phyloP scores from a whole-genome alignment of 2,329 filamentous ascomycete genomes.

The Harringtonia lauricola region DNA sequence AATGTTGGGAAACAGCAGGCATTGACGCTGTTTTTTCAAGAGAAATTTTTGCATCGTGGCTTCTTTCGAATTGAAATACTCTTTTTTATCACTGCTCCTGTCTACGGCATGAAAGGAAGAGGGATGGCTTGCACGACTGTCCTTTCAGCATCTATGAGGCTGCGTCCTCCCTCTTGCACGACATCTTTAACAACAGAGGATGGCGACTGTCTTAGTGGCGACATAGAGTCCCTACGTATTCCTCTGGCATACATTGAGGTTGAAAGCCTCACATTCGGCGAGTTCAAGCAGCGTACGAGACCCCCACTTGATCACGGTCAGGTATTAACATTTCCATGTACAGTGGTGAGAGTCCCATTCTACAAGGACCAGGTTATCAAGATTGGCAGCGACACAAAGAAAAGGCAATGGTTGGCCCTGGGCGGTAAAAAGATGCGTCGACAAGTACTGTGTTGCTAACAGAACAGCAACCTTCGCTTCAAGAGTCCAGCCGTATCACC shows the following conservation, averaged over 20 bases:
- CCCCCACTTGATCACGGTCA: neutral
- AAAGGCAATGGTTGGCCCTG: constrained; percentile 10
- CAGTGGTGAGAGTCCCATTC: constrained; percentile 10
- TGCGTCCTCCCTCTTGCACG: too few relatives aligned
- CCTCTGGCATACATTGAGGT: constrained; percentile 4
- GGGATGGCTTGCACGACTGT: neutral
- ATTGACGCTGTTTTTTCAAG: too few relatives aligned
- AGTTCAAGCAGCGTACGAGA: constrained; percentile 10
- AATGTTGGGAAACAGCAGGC: too few relatives aligned
- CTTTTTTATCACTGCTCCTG: too few relatives aligned
- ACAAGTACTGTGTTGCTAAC: neutral
- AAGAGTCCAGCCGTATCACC: constrained; percentile 32
- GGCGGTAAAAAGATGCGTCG: neutral
- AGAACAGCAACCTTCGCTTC: constrained; percentile 27
- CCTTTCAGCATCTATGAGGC: neutral
- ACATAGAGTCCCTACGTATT: neutral
- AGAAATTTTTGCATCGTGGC: too few relatives aligned
- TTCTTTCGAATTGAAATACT: too few relatives aligned
- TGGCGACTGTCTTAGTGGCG: neutral
- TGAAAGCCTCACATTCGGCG: constrained; percentile 5
- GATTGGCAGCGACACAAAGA: constrained; percentile 17
- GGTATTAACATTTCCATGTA: neutral
- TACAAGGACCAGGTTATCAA: constrained; percentile 8
- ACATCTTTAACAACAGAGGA: too few relatives aligned
- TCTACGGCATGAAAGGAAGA: too few relatives aligned